These are phyloP conservation scores for Endotrypanum monterogeii DNA, from an alignment of 208 protist species.

Conservation along the genomic window DNA sequence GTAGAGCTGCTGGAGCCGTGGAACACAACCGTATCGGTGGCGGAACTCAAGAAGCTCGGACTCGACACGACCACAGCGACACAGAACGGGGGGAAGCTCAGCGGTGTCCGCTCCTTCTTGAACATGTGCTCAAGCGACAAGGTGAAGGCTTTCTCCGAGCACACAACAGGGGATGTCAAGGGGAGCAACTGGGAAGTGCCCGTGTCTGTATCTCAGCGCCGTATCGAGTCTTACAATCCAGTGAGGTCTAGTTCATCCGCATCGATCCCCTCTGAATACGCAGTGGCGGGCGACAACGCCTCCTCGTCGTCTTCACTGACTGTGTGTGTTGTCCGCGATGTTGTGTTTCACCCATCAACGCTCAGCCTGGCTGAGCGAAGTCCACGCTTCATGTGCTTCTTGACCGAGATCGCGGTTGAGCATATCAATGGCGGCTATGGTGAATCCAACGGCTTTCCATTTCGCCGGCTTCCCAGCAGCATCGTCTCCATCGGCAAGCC, in stretches of 20 bases:
- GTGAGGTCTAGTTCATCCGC: slow-evolving; percentile 5
- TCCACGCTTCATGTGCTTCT: slow-evolving; percentile 84
- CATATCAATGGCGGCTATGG: slow-evolving; percentile 89
- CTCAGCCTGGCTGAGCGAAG: slow-evolving; percentile 72
- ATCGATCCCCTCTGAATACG: slow-evolving; percentile 19
- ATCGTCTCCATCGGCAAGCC: slow-evolving; percentile 67
- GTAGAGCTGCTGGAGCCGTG: slow-evolving; percentile 79
- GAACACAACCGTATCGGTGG: slow-evolving; percentile 10
- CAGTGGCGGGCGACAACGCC: neutral
- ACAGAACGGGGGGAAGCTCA: neutral
- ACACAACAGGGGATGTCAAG: slow-evolving; percentile 52
- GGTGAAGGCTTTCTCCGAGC: slow-evolving; percentile 75
- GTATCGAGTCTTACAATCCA: slow-evolving; percentile 58
- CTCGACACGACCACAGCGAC: neutral
- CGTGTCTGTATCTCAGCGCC: slow-evolving; percentile 76
- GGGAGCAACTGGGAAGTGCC: slow-evolving; percentile 91
- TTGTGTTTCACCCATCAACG: slow-evolving; percentile 86
- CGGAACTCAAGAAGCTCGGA: slow-evolving; percentile 17
- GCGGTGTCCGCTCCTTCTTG: slow-evolving; percentile 42
- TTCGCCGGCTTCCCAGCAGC: slow-evolving; percentile 56
- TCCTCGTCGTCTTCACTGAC: neutral
- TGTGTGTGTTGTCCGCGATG: slow-evolving; percentile 78
- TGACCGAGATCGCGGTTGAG: slow-evolving; percentile 93
- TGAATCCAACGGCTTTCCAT: slow-evolving; percentile 77
- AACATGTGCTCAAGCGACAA: slow-evolving; percentile 88